Percentiles rank a stretch among this genome's conserved stretches.
Conservation (phyloP, 495 filamentous ascomycete species). For the Penicillium cataractarum region DNA sequence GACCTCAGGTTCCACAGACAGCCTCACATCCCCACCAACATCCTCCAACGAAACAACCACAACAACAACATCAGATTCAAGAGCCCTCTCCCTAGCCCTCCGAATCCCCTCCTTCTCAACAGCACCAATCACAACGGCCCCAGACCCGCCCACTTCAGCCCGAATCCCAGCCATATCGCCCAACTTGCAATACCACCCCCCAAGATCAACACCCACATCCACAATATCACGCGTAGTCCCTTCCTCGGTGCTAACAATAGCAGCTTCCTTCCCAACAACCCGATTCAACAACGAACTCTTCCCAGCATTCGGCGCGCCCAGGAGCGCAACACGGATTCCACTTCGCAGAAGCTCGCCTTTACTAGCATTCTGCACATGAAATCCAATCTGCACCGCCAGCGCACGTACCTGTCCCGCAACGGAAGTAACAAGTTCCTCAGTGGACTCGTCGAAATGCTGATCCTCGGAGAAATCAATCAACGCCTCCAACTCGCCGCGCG, state of each 20-base stretch:
- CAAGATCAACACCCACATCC: constrained; percentile 87
- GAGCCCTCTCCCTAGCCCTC: constrained; percentile 77
- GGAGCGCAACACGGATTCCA: constrained; percentile 81
- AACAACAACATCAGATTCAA: constrained; percentile 84
- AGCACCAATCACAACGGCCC: constrained; percentile 57
- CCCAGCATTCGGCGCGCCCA: constrained; percentile 92
- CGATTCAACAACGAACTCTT: constrained; percentile 93
- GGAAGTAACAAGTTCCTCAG: constrained; percentile 66
- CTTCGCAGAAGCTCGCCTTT: constrained; percentile 83
- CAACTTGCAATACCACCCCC: constrained; percentile 83
- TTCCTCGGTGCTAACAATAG: constrained; percentile 88
- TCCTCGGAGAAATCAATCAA: constrained; percentile 97
- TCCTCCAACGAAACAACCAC: constrained; percentile 74
- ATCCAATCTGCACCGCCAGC: constrained; percentile 62
- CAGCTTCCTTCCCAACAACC: constrained; percentile 90
- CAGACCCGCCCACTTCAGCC: constrained; percentile 40
- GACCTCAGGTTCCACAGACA: constrained; percentile 62
- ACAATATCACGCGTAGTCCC: constrained; percentile 95
- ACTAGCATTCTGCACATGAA: constrained; percentile 75
- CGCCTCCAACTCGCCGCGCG: constrained; percentile 89
- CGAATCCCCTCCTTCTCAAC: constrained; percentile 91
- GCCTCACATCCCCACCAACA: constrained; percentile 27
- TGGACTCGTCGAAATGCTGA: constrained; percentile 93
- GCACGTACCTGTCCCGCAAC: constrained; percentile 64
- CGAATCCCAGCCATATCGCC: constrained; percentile 90